Evolutionary conservation across 2,329 filamentous ascomycete genomes (phyloP).

Genomic region (Nigrospora sphaerica): DNA sequence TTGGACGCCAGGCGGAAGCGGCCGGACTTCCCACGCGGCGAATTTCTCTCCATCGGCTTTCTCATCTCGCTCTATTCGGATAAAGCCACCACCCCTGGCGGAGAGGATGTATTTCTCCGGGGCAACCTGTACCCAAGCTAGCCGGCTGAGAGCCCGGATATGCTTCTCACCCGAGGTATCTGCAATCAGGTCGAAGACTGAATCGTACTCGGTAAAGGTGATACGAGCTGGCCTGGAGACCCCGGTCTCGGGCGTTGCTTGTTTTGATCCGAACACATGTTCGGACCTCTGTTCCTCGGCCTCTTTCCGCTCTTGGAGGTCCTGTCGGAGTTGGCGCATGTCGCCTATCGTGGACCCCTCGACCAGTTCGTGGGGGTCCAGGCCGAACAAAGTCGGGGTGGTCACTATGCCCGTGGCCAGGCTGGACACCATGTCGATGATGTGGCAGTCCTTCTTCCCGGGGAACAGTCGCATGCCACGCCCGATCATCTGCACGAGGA

Average conservation of each 20-base stretch:
- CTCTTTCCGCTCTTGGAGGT: conserved; percentile 41
- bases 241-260: background rate
- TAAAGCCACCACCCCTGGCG: conserved; percentile 54
- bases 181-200: conserved; percentile 81
- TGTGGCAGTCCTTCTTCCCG: conserved; percentile 81
- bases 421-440: conserved; percentile 93
- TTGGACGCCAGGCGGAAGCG: conserved; percentile 29
- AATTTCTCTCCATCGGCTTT: conserved; percentile 24
- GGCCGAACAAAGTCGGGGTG: conserved; percentile 84
- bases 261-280: conserved; percentile 5
- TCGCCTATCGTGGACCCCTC: conserved; percentile 56
- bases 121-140: conserved; percentile 80
- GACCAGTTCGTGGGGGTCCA: conserved; percentile 76
- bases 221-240: conserved; percentile 27
- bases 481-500: conserved; percentile 96
- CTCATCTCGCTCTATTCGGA: conserved; percentile 42
- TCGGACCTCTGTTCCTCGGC: conserved; percentile 28
- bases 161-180: conserved; percentile 74
- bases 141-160: conserved; percentile 66
- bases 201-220: conserved; percentile 85
- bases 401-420: conserved; percentile 80
- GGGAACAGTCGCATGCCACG: conserved; percentile 79
- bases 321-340: conserved; percentile 48
- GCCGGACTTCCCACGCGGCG: conserved; percentile 40
- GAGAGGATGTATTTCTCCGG: conserved; percentile 64